Conservation (phyloP, 495 filamentous ascomycete species). For the Aspergillus heteromorphus region DNA sequence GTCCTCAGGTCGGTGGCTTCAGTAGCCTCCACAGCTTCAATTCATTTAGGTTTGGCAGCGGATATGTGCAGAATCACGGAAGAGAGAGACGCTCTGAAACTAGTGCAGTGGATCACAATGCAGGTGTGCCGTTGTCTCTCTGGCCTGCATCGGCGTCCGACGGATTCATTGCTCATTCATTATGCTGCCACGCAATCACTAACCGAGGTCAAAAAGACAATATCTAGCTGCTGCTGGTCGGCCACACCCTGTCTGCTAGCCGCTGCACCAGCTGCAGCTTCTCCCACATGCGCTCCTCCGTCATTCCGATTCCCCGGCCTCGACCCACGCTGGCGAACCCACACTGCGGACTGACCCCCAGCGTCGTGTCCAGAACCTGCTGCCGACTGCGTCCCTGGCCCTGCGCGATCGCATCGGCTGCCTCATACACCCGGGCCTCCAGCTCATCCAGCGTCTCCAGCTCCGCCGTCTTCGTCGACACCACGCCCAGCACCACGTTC, state of each 20-base stretch:
- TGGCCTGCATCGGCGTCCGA: too few species aligned
- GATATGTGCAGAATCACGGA: too few species aligned
- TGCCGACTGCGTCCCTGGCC: slow-evolving; percentile 31
- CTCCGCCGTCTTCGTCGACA: slow-evolving; percentile 15
- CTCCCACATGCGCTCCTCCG: slow-evolving; percentile 51
- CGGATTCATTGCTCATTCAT: not conserved
- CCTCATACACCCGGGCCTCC: slow-evolving; percentile 46
- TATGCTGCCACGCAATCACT: not conserved
- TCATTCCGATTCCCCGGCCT: slow-evolving; percentile 49
- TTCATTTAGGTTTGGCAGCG: too few species aligned
- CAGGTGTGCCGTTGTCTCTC: too few species aligned
- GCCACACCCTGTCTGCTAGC: not conserved
- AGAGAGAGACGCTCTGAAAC: too few species aligned
- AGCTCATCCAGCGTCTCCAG: slow-evolving; percentile 27
- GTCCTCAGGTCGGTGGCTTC: not conserved
- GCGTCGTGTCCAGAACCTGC: slow-evolving; percentile 41
- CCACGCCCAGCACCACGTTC: slow-evolving; percentile 18
- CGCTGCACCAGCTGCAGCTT: slow-evolving; percentile 35
- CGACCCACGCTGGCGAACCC: slow-evolving; percentile 54
- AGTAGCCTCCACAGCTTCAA: not conserved
- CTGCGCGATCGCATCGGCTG: slow-evolving; percentile 48
- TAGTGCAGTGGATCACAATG: too few species aligned
- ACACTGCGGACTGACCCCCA: slow-evolving; percentile 61
- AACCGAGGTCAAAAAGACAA: not conserved
- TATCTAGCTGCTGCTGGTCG: not conserved